Percentiles rank a stretch among this genome's conserved stretches.
Conservation (phyloP, 257 asterid genomes). For the Solanum acaule region DNA sequence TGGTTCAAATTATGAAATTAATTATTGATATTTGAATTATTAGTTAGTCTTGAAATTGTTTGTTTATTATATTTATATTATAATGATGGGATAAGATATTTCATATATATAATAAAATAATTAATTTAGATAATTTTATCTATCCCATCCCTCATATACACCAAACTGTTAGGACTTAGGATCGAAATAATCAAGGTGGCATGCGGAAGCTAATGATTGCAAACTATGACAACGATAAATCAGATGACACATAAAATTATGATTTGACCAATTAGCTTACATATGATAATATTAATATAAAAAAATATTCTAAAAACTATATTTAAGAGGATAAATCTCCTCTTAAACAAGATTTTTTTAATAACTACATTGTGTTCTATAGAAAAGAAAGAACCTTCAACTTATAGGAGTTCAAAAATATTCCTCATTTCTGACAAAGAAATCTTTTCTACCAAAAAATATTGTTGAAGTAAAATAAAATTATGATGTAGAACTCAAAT, state of each 20-base stretch:
- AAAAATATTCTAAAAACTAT: no score
- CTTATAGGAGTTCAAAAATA: neutral
- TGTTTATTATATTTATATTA: neutral
- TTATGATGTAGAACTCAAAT: no score
- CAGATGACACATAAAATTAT: no score
- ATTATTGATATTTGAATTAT: neutral
- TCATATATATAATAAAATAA: neutral
- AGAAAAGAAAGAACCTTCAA: neutral
- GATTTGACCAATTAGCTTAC: neutral
- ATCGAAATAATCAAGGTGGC: accelerated
- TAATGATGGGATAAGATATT: neutral
- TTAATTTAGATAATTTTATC: no score
- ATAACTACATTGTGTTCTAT: no score
- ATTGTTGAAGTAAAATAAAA: neutral
- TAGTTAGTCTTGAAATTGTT: neutral
- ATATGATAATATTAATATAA: no score
- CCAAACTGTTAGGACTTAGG: no score
- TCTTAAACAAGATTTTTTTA: neutral
- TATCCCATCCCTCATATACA: no score
- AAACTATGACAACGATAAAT: neutral
- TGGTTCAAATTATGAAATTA: neutral
- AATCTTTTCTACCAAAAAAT: neutral
- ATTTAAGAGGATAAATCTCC: neutral
- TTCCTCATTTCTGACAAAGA: no score
- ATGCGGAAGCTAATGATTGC: no score